Conservation (phyloP, 164 flowering plant genomes). For the Stephania japonica region DNA sequence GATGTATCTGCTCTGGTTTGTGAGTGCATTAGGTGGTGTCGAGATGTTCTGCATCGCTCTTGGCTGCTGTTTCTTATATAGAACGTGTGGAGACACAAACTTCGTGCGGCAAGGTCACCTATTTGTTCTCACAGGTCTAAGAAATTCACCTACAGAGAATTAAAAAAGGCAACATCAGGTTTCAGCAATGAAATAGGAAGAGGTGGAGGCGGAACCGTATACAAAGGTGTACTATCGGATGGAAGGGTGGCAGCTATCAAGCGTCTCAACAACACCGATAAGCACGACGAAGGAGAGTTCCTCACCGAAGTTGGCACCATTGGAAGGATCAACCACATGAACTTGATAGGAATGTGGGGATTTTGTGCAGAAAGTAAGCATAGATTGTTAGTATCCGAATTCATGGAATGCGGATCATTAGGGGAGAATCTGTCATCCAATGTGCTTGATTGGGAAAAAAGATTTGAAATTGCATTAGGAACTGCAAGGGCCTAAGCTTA, state of each 20-base stretch:
- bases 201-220: conserved; percentile 25
- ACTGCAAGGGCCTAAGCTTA: conserved; percentile 34
- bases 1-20: conserved; percentile 12
- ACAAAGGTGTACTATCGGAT: conserved; percentile 20
- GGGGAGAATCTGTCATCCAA: conserved; percentile 18
- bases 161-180: conserved; percentile 19
- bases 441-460: conserved; percentile 19
- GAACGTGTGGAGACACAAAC: neutral
- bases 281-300: conserved; percentile 21
- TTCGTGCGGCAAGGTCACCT: conserved; percentile 3
- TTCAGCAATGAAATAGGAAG: conserved; percentile 24
- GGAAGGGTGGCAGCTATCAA: conserved; percentile 17
- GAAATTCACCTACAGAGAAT: conserved; percentile 24
- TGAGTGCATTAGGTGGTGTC: conserved; percentile 7
- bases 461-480: conserved; percentile 22
- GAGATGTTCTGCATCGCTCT: conserved; percentile 14
- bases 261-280: conserved; percentile 17
- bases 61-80: conserved; percentile 12
- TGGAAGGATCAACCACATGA: conserved; percentile 31
- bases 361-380: conserved; percentile 25
- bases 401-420: conserved; percentile 31
- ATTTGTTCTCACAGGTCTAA: conserved; percentile 9
- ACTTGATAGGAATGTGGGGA: conserved; percentile 31
- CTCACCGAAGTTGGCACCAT: conserved; percentile 21
- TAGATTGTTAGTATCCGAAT: conserved; percentile 30